Conservation (phyloP, 1,284 basidiomycete genomes). For the Trametes pubescens region DNA sequence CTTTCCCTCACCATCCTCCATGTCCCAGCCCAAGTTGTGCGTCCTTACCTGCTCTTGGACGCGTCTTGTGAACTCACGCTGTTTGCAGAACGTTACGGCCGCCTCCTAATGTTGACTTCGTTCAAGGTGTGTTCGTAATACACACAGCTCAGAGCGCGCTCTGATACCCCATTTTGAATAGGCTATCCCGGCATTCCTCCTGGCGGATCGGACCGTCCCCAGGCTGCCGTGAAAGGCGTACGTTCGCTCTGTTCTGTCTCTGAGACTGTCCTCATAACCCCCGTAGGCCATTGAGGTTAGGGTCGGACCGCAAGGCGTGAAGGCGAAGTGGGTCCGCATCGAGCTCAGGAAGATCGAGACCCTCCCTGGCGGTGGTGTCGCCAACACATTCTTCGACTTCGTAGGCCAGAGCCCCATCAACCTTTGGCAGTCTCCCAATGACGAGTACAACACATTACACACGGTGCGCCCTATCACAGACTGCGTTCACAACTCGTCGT, state of each 20-base stretch:
- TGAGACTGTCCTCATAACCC: not conserved
- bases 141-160: slow-evolving; percentile 22
- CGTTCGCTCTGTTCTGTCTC: slow-evolving; percentile 41
- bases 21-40: slow-evolving; percentile 37
- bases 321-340: slow-evolving; percentile 89
- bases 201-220: slow-evolving; percentile 70
- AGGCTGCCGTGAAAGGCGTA: slow-evolving; percentile 84
- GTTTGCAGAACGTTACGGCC: slow-evolving; percentile 70
- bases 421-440: slow-evolving; percentile 69
- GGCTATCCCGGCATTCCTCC: slow-evolving; percentile 86
- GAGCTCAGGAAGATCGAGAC: slow-evolving; percentile 89
- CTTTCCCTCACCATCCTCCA: slow-evolving; percentile 34
- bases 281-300: slow-evolving; percentile 84
- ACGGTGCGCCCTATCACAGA: slow-evolving; percentile 58
- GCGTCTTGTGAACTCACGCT: slow-evolving; percentile 4
- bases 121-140: slow-evolving; percentile 62
- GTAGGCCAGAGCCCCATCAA: slow-evolving; percentile 77
- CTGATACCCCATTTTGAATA: slow-evolving; percentile 41
- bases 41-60: slow-evolving; percentile 1
- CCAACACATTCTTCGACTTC: slow-evolving; percentile 75
- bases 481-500: not conserved
- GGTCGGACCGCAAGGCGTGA: slow-evolving; percentile 74
- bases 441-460: slow-evolving; percentile 73
- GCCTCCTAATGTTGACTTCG: slow-evolving; percentile 85
- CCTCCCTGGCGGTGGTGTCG: slow-evolving; percentile 72